Conservation (phyloP, 371 early-diverging fungal species). For the Rhizopus delemar region DNA sequence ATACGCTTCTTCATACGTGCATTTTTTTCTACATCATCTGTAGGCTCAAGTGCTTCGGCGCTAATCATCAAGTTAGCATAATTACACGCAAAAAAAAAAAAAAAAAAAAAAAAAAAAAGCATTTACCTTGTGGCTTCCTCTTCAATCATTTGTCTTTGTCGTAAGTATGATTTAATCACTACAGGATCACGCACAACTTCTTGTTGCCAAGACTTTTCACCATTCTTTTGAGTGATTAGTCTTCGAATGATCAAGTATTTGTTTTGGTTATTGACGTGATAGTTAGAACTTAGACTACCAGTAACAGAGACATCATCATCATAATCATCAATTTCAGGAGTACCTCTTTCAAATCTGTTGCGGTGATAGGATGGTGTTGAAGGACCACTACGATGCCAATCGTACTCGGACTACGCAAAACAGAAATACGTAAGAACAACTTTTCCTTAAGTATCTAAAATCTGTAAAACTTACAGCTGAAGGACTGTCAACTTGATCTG, state of each 20-base stretch:
- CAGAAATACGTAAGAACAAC: not conserved
- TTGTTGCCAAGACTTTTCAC: slow-evolving; percentile 71
- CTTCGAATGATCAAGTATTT: slow-evolving; percentile 68
- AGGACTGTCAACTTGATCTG: slow-evolving; percentile 36
- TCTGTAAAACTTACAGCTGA: slow-evolving; percentile 27
- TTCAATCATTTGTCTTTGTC: slow-evolving; percentile 83
- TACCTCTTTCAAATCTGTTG: slow-evolving; percentile 43
- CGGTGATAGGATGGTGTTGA: slow-evolving; percentile 31
- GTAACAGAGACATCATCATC: slow-evolving; percentile 63
- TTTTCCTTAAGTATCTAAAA: not conserved
- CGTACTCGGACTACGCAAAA: slow-evolving; percentile 29
- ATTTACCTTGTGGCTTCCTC: slow-evolving; percentile 56
- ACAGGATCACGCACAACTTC: slow-evolving; percentile 81
- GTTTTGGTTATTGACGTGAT: slow-evolving; percentile 57
- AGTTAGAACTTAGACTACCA: slow-evolving; percentile 60
- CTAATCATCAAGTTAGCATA: slow-evolving; percentile 14
- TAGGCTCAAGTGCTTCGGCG: slow-evolving; percentile 58
- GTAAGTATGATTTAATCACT: slow-evolving; percentile 87
- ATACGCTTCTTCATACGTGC: slow-evolving; percentile 64
- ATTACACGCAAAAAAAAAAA: not conserved
- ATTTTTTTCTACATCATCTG: slow-evolving; percentile 64
- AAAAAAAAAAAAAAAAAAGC: not conserved
- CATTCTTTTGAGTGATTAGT: slow-evolving; percentile 61
- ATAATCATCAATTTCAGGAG: slow-evolving; percentile 42
- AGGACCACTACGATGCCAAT: slow-evolving; percentile 38